A percentile compares a stretch with the other conserved stretches of the same genome.
These are phyloP conservation scores for Debaryomyces hansenii DNA, from an alignment of 805 yeast genomes.

Conservation along the genomic window DNA sequence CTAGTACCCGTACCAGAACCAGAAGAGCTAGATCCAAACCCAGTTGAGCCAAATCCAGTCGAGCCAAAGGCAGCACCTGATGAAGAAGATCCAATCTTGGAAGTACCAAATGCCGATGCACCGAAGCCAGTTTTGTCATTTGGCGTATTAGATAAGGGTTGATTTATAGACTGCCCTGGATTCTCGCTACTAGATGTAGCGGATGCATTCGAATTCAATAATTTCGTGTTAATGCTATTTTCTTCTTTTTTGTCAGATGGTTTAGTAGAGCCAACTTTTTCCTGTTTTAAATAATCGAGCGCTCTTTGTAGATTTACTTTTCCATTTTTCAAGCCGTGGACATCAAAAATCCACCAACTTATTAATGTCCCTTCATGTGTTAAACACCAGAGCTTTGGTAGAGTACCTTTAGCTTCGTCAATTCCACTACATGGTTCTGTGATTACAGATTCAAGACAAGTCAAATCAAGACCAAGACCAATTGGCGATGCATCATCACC, in stretches of 20 bases:
- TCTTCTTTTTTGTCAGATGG: too few relatives aligned
- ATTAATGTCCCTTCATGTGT: conserved; percentile 63
- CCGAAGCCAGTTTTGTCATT: background rate
- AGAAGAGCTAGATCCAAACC: conserved; percentile 10
- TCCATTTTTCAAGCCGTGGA: conserved; percentile 45
- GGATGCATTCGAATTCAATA: too few relatives aligned
- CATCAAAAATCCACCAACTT: conserved; percentile 65
- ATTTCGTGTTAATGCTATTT: too few relatives aligned
- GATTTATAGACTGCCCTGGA: too few relatives aligned
- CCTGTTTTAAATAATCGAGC: background rate
- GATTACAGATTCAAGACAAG: conserved; percentile 39
- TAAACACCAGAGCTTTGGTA: conserved; percentile 66
- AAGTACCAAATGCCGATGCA: background rate
- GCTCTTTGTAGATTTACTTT: background rate
- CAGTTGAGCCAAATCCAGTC: conserved; percentile 13
- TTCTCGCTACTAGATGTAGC: too few relatives aligned
- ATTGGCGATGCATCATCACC: conserved; percentile 70
- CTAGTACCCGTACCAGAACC: background rate
- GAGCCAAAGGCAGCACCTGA: conserved; percentile 18
- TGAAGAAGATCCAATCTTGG: too few relatives aligned
- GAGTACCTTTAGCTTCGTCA: conserved; percentile 51
- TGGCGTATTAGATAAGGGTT: background rate
- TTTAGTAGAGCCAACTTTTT: too few relatives aligned
- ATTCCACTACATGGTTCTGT: conserved; percentile 57
- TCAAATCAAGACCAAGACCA: conserved; percentile 66